Conservation (phyloP, 2,329 filamentous ascomycete genomes). For the Pseudogymnoascus sp. region DNA sequence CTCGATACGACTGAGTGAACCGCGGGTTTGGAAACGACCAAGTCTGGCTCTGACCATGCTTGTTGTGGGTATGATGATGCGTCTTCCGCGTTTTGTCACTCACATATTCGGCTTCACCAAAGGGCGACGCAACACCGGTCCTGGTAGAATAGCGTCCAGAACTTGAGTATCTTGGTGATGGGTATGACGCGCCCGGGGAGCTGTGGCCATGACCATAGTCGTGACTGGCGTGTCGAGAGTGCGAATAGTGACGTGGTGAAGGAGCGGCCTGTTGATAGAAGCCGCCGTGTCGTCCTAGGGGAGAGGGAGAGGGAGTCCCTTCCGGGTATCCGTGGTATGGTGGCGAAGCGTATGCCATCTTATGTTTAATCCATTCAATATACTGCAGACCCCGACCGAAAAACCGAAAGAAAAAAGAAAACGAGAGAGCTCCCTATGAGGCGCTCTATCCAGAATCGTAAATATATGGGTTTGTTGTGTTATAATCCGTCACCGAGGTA, state of each 20-base stretch:
- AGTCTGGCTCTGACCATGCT: conserved; percentile 12
- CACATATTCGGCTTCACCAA: conserved; percentile 29
- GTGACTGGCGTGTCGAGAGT: conserved; percentile 26
- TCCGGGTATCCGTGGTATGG: conserved; percentile 25
- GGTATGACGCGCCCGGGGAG: conserved; percentile 21
- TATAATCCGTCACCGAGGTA: conserved; percentile 9
- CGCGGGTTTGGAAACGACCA: conserved; percentile 16
- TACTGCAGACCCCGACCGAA: conserved; percentile 2
- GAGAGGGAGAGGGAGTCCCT: conserved; percentile 28
- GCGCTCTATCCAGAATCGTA: conserved; percentile 5
- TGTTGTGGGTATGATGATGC: conserved; percentile 26
- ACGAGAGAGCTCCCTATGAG: neutral
- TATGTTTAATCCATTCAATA: conserved; percentile 7
- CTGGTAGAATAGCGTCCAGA: conserved; percentile 29
- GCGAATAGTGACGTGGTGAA: conserved; percentile 21
- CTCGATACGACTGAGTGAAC: conserved; percentile 29
- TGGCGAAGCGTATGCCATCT: conserved; percentile 12
- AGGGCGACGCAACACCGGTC: conserved; percentile 12
- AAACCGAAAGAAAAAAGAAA: conserved; percentile 4
- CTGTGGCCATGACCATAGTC: conserved; percentile 25
- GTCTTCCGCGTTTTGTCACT: conserved; percentile 25
- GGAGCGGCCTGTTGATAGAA: conserved; percentile 22
- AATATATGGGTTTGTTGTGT: conserved; percentile 8
- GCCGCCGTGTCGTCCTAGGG: conserved; percentile 25
- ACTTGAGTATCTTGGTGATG: conserved; percentile 29